Base-by-base conservation (phyloP, 805 yeast genomes). In the Teunomyces gatunensis region DNA sequence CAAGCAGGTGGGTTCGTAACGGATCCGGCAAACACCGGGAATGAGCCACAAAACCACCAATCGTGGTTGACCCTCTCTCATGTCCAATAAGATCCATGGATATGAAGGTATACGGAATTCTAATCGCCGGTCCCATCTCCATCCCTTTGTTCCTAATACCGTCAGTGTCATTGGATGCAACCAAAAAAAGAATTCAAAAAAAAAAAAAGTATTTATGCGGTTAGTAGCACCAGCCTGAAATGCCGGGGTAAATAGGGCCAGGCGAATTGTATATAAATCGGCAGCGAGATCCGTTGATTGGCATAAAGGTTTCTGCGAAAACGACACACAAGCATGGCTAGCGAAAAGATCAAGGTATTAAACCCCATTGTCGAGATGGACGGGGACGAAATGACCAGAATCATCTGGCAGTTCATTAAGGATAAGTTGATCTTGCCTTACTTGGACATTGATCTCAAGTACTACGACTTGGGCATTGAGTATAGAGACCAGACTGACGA, bases 321-420 rank as follows among this genome's bases (percentile, higher is more conserved):
- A 12, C 34, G 34, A 30, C 7, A 36, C 15, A 23, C 6, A 21
- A 21, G 18, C 12, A 37, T 37, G 37, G 36, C 45, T 15, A 11
- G 11, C 12, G 28, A 28, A 42, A 86, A 85, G 63, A 83, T 87
- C 63, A 80, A 81, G 57, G 91, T 87, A 40, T 78, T 80, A 59
- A 79, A 75, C 47, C 92, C 92, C 40, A 73, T 87, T 52, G 94
- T 87, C 47, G 94, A 87, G 55, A 64, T 87, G 61, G 91, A 86
- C 60, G 94, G 94, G 58, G 94, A 87, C 65, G 94, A 87, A 65
- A 85, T 85, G 92, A 87, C 94, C 53, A 75, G 92, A 65, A 85
- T 87, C 61, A 87, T 87, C 65, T 87, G 94, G 94, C 77, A 80
- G 53, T 73, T 79, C 58, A 87, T 87, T 69, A 85, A 85, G 65